Conservation (phyloP, 2,329 filamentous ascomycete genomes). For the Tolypocladium nubicola region DNA sequence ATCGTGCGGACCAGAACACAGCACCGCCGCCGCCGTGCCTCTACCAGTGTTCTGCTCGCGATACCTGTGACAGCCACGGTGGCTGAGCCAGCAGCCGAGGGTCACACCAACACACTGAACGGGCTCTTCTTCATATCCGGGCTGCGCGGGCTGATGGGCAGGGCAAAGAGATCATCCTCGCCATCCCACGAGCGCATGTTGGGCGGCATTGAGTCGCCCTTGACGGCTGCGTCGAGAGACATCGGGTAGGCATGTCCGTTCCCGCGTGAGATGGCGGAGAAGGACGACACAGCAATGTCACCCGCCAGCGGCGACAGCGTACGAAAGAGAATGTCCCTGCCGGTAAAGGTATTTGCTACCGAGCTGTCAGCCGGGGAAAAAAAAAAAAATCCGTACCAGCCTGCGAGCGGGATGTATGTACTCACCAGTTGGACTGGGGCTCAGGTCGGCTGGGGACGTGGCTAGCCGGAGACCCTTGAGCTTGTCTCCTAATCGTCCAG, state of each 20-base stretch:
- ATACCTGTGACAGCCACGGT: not conserved
- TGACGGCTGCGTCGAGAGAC: constrained; percentile 23
- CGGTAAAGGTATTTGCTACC: constrained; percentile 24
- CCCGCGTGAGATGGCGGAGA: constrained; percentile 18
- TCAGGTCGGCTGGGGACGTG: constrained; percentile 58
- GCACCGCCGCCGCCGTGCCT: no score
- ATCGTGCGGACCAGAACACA: not conserved
- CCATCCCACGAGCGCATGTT: constrained; percentile 12
- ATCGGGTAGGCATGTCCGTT: constrained; percentile 11
- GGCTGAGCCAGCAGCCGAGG: not conserved
- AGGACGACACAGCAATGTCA: constrained; percentile 25
- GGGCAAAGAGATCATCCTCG: constrained; percentile 77
- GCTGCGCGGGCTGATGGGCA: constrained; percentile 76
- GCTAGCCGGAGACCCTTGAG: constrained; percentile 68
- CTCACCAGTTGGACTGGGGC: constrained; percentile 38
- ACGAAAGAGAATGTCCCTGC: constrained; percentile 19
- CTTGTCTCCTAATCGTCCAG: constrained; percentile 68
- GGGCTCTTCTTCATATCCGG: constrained; percentile 80
- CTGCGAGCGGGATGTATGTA: not conserved
- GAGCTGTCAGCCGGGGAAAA: not conserved
- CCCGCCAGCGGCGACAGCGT: constrained; percentile 18
- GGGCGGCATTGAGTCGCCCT: constrained; percentile 10
- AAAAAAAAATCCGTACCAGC: constrained; percentile 23
- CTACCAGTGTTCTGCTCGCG: not conserved
- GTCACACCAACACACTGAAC: constrained; percentile 42